Base-by-base conservation (phyloP, 768 basidiomycete species). In the Hysterangium stoloniferum region DNA sequence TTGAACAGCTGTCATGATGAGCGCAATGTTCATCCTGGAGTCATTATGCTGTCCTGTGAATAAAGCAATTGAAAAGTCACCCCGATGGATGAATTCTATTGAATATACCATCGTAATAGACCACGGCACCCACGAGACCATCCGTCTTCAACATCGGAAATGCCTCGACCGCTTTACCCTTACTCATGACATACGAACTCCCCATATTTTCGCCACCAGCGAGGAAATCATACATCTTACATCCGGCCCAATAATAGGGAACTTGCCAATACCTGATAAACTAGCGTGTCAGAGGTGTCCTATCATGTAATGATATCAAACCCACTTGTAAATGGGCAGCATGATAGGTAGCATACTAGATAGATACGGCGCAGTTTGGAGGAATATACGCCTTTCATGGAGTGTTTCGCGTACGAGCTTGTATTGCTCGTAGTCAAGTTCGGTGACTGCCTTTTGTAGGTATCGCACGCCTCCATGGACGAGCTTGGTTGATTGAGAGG, bases 171-270 rank as follows among this genome's bases (percentile, higher is more conserved):
- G 95, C 92, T 62, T 93, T 91, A 9, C 88, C 87, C 61, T 86
- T 91, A 61, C 83, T 86, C 89, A 99, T 94, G 56, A 96, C 73
- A 66, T 98, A 98, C 6, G 91, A 91, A 1, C 78, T 75, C 66
- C 93, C 91, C 91, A 96, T 96, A 65, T 97, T 97, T 65, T 96
- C 90, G 65, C 86, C 86, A 0, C 95, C 95, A 6, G 95, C 95
- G 17, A 99, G 73, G 28, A 96, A 34, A 63, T 99, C 95, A 69
- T 99, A 99, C 73, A 97, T 71, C 70, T 97, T 98, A 71, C 88
- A 93, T 3, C 95, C 95, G 2, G 80, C 82, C 72, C 80, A 92
- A 66, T 96, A 97, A 68, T 98, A 99, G 0, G 95, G 95, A 12
- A 97, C 76, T 61, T 97, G 93, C 93, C 94, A 98, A 66, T 91